Evolutionary conservation across 345 rosid species (phyloP), one percentile per base, ranked within the genome.

Genomic region (Linum lewisii): DNA sequence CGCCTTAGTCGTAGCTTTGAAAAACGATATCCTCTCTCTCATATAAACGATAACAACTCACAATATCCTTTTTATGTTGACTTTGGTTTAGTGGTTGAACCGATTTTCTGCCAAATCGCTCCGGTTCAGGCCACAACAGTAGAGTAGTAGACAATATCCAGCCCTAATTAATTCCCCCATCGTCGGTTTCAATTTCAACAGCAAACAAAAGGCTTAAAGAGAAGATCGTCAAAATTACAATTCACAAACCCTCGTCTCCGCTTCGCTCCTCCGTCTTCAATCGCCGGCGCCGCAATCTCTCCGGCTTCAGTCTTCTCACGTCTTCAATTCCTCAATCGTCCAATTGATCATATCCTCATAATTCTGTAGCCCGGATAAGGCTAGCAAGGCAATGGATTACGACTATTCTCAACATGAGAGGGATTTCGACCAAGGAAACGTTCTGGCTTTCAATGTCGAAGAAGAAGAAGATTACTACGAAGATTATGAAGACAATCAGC

Each of bases 341-440:
- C 2, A 7, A 42, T 42, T 42, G 9, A 16, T 8, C 47, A 42
- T 42, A 16, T 4, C 16, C 47, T 7, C 34, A 6, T 42, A 11
- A 5, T 8, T 42, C 18, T 42, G 47, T 11, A 7, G 18, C 14
- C 47, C 4, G 18, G 47, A 42, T 29, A 29, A 29, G 7, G 34
- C 7, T 54, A 11, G 21, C 14, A 54, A 23, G 24, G 24, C 57
- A 23, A 51, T 54, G 57, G 57, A 54, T 54, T 54, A 54, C 26
- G 57, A 54, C 23, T 54, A 54, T 32, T 21, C 26, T 15, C 25
- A 54, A 22, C 26, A 21, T 18, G 57, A 54, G 22, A 24, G 57
- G 47, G 47, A 42, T 6, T 42, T 42, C 47, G 47, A 42, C 4
- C 47, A 42, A 42, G 47, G 47, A 42, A 42, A 42, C 4, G 47